Percentiles rank a stretch among this genome's conserved stretches.
phyloP scores from a whole-genome alignment of 2,329 filamentous ascomycete species.

The Fusarium sulawesiense region DNA sequence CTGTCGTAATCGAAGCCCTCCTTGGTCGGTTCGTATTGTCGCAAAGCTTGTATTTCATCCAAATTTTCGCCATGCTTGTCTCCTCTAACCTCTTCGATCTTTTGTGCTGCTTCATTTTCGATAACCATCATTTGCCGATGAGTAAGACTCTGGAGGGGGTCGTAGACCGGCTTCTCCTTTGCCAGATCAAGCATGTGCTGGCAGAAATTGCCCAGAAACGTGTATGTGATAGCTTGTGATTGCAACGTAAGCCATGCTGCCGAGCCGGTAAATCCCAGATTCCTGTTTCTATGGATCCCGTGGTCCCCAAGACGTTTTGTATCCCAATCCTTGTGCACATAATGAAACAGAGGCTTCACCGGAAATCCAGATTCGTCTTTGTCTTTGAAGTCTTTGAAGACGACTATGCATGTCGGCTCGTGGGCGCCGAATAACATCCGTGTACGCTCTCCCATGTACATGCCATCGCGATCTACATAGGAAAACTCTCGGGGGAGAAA shows the following conservation, averaged over 20 bases:
- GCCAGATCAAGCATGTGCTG: constrained; percentile 7
- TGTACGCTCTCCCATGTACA: constrained; percentile 30
- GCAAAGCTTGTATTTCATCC: constrained; percentile 22
- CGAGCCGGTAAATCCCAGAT: constrained; percentile 6
- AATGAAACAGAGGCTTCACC: background rate
- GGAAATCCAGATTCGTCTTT: background rate
- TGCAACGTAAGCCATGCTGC: constrained; percentile 34
- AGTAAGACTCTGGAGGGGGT: background rate
- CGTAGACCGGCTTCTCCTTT: background rate
- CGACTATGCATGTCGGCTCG: background rate
- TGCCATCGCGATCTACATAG: constrained; percentile 30
- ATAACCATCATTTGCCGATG: background rate
- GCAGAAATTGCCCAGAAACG: constrained; percentile 32
- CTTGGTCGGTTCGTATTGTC: constrained; percentile 29
- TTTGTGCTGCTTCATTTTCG: background rate
- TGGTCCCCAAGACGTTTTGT: background rate
- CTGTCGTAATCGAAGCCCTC: background rate
- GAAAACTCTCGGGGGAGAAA: constrained; percentile 15
- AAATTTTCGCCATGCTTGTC: background rate
- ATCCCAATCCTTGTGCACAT: background rate
- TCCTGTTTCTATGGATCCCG: background rate
- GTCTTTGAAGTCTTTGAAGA: background rate
- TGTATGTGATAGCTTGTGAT: constrained; percentile 31
- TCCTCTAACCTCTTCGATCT: background rate
- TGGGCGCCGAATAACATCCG: constrained; percentile 33